Conservation (phyloP, 768 basidiomycete genomes). For the Auricularia cornea region DNA sequence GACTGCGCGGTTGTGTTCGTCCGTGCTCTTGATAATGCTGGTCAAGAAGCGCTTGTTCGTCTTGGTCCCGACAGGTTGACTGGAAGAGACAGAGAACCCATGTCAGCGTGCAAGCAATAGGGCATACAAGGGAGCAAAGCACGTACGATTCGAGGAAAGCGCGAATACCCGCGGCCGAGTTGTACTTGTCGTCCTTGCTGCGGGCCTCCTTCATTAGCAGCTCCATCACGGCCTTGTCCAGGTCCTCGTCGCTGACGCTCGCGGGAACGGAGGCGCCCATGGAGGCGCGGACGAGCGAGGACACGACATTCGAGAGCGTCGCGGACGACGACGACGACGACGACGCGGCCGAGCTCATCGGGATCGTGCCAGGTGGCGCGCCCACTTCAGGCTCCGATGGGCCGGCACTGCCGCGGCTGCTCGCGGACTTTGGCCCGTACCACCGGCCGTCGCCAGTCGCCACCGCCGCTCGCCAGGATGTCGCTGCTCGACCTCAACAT, state of each 20-base stretch:
- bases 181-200: slow-evolving; percentile 77
- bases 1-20: slow-evolving; percentile 90
- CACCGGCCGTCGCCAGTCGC: too few species aligned
- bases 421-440: too few species aligned
- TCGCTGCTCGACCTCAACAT: not conserved
- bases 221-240: slow-evolving; percentile 87
- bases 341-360: not conserved
- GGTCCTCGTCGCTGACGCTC: slow-evolving; percentile 67
- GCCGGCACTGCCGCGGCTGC: too few species aligned
- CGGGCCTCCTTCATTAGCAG: slow-evolving; percentile 90
- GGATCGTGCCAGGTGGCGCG: too few species aligned
- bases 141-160: slow-evolving; percentile 60
- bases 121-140: not conserved
- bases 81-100: not conserved
- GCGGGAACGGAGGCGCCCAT: slow-evolving; percentile 58
- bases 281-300: slow-evolving; percentile 66
- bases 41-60: slow-evolving; percentile 44
- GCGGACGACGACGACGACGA: slow-evolving; percentile 26
- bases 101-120: not conserved
- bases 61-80: slow-evolving; percentile 45
- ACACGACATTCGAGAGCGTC: slow-evolving; percentile 78
- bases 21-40: slow-evolving; percentile 80
- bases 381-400: too few species aligned
- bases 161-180: slow-evolving; percentile 57
- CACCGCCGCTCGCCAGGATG: not conserved